Evolutionary conservation across 345 rosid species (phyloP).

Genomic region (Noccaea bulbosa): DNA sequence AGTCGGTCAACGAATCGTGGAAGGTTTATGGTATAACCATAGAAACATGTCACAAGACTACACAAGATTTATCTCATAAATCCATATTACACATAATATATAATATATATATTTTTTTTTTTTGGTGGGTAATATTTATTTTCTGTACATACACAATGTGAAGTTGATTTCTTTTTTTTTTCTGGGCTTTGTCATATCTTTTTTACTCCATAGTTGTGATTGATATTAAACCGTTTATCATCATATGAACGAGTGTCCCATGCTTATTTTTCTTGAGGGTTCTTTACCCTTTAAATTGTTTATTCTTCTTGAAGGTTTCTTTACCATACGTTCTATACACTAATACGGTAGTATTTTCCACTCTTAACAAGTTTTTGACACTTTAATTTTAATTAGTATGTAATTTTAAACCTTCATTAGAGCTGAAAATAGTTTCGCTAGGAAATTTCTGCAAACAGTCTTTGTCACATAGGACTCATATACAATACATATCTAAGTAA

Average conservation of each 20-base stretch:
- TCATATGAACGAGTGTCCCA: conserved; percentile 18
- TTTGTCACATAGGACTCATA: conserved; percentile 29
- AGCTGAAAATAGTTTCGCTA: neutral
- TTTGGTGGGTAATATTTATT: too few species aligned
- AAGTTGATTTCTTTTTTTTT: conserved; percentile 9
- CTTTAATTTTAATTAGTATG: neutral
- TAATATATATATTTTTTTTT: too few species aligned
- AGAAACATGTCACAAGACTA: conserved; percentile 30
- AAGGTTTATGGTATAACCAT: conserved; percentile 54
- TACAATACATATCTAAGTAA: conserved; percentile 28
- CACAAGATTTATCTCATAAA: conserved; percentile 7
- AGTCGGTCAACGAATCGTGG: conserved; percentile 78
- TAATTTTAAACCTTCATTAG: neutral
- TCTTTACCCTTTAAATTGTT: neutral
- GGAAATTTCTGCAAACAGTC: neutral
- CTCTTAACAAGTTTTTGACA: neutral
- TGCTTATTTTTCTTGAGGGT: neutral
- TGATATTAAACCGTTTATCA: conserved; percentile 24
- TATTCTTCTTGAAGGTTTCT: too few species aligned
- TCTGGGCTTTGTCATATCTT: conserved; percentile 26
- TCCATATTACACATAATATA: conserved; percentile 13
- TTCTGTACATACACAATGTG: conserved; percentile 29
- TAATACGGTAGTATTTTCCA: neutral
- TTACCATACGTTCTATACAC: too few species aligned
- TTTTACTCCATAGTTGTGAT: conserved; percentile 31